A percentile compares a stretch with the other conserved stretches of the same genome.
These are phyloP conservation scores for Phanerodontia chrysosporium DNA, from an alignment of 768 basidiomycete genomes.

Conservation along the genomic window DNA sequence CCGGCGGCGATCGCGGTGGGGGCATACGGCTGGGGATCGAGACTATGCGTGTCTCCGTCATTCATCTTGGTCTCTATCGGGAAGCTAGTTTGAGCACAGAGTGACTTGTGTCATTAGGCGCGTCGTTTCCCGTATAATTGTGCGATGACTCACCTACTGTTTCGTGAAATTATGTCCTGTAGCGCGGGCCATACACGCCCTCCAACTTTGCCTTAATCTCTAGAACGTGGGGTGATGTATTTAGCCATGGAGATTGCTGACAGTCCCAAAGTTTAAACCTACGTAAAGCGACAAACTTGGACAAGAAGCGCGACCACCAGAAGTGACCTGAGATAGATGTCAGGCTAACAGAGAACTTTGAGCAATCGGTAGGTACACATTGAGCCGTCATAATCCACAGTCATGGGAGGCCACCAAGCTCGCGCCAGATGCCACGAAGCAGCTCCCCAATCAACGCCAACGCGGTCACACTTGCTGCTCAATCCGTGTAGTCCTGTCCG, in stretches of 20 bases:
- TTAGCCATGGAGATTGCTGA: not conserved
- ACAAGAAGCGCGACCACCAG: conserved; percentile 59
- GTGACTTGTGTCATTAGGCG: too few species aligned
- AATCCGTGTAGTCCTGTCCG: too few species aligned
- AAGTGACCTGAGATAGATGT: conserved; percentile 40
- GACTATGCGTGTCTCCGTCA: too few species aligned
- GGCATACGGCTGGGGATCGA: too few species aligned
- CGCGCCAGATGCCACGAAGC: conserved; percentile 46
- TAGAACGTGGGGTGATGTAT: conserved; percentile 36
- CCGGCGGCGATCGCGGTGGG: too few species aligned
- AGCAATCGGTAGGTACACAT: not conserved
- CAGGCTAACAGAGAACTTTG: not conserved
- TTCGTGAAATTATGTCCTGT: conserved; percentile 7
- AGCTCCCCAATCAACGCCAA: conserved; percentile 68
- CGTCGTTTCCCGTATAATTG: too few species aligned
- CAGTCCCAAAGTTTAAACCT: conserved; percentile 24
- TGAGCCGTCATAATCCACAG: conserved; percentile 60
- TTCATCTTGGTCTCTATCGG: too few species aligned
- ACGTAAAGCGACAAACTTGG: conserved; percentile 65
- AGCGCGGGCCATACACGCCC: conserved; percentile 32
- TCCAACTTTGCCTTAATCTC: conserved; percentile 34
- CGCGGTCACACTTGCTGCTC: too few species aligned
- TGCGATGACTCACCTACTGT: too few species aligned
- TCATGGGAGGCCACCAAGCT: conserved; percentile 47
- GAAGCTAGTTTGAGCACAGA: too few species aligned